Evolutionary conservation across 805 yeast genomes (phyloP), one percentile per base, ranked within the genome.

Genomic region (Millerago galiae): DNA sequence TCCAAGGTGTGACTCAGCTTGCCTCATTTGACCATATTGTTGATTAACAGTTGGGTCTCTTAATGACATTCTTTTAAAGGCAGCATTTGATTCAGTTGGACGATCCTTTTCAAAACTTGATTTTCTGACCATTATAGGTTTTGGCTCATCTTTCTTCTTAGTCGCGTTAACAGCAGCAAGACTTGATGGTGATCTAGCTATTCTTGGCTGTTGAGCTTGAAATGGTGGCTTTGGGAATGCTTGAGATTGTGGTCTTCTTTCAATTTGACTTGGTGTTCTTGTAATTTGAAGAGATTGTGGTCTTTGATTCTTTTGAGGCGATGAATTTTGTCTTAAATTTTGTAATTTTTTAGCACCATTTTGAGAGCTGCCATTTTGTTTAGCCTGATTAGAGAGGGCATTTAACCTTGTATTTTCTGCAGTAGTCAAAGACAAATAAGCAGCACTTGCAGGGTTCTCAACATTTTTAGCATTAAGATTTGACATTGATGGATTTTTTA

Each of bases 401-500:
- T 84, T 84, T 43, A 82, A 56, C 45, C 89, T 70, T 0, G 93
- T 84, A 58, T 84, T 84, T 55, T 83, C 89, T 1, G 90, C 90
- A 0, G 93, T 84, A 1, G 90, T 72, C 41, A 81, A 61, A 0
- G 86, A 79, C 35, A 82, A 55, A 52, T 82, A 82, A 0, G 85
- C 88, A 45, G 72, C 74, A 24, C 74, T 74, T 0, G 86, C 85
- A 2, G 83, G 62, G 46, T 39, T 59, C 37, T 32, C 43, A 32
- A 28, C 47, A 41, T 35, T 44, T 37, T 43, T 43, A 34, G 25
- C 46, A 32, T 61, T 51, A 11, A 46, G 50, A 5, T 57, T 50
- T 5, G 54, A 41, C 13, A 62, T 36, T 2, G 51, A 34, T 31
- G 46, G 51, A 30, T 58, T 60, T 47, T 68, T 68, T 40, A 68